A percentile compares a stretch with the other conserved stretches of the same genome.
Conservation (phyloP, 768 basidiomycete species). For the Cystofilobasidium capitatum region DNA sequence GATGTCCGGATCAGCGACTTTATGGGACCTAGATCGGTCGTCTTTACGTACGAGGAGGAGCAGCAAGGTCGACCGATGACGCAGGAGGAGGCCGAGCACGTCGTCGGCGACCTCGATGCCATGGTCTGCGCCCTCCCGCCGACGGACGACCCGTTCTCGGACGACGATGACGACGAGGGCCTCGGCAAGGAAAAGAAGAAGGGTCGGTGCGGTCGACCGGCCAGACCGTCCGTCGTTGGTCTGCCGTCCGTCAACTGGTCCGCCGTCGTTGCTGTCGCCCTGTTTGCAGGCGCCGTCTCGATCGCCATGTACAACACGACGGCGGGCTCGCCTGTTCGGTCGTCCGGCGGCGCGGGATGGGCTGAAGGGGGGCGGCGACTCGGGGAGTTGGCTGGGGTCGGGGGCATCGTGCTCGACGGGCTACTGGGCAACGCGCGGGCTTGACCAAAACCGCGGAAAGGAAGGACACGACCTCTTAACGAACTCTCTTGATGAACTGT, state of each 20-base stretch:
- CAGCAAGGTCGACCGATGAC: constrained; percentile 5
- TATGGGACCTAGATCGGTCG: constrained; percentile 35
- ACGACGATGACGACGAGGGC: constrained; percentile 7
- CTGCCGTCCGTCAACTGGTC: background rate
- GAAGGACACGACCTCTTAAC: background rate
- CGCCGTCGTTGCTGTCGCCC: background rate
- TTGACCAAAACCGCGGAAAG: too few species aligned
- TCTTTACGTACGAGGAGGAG: constrained; percentile 33
- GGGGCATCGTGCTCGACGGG: background rate
- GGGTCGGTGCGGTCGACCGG: background rate
- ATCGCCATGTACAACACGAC: background rate
- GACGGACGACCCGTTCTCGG: background rate
- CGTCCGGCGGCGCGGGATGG: background rate
- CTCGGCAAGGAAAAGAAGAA: background rate
- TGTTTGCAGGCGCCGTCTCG: background rate
- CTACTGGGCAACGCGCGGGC: background rate
- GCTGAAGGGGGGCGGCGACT: background rate
- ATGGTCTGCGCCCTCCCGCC: constrained; percentile 9
- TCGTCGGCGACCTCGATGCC: background rate
- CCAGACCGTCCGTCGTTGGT: background rate
- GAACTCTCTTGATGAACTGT: background rate
- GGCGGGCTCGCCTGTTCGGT: background rate
- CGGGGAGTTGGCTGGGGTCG: background rate
- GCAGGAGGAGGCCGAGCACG: constrained; percentile 8
- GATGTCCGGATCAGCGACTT: constrained; percentile 34